Conservation (phyloP, 1,139 yeast species). For the Geotrichum klebahnii region DNA sequence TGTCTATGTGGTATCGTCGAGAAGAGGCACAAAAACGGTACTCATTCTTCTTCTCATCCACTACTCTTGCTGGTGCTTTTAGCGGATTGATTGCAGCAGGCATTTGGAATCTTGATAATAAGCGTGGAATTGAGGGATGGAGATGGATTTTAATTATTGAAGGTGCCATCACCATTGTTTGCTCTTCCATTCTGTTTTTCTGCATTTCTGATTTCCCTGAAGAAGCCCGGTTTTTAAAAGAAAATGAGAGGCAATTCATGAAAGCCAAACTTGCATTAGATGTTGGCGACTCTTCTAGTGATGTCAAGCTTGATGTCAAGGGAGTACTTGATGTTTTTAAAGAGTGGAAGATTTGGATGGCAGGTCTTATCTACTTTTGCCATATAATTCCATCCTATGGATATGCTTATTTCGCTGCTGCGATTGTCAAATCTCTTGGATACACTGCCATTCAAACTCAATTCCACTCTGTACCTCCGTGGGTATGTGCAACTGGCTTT, state of each 20-base stretch:
- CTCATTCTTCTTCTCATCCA: conserved; percentile 63
- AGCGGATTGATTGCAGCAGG: conserved; percentile 73
- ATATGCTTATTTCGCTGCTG: conserved; percentile 66
- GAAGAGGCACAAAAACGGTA: conserved; percentile 65
- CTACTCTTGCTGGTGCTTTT: conserved; percentile 75
- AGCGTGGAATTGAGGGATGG: conserved; percentile 56
- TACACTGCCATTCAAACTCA: conserved; percentile 61
- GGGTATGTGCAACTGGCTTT: conserved; percentile 60
- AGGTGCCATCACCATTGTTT: conserved; percentile 63
- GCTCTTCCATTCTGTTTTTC: conserved; percentile 60
- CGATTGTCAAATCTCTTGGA: conserved; percentile 56
- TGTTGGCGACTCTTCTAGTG: conserved; percentile 42
- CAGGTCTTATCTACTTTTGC: conserved; percentile 60
- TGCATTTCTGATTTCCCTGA: conserved; percentile 71
- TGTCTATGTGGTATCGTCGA: conserved; percentile 52
- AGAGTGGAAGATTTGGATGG: conserved; percentile 49
- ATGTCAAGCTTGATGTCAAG: conserved; percentile 33
- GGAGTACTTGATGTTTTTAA: conserved; percentile 38
- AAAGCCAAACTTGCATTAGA: conserved; percentile 46
- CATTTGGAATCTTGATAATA: conserved; percentile 50
- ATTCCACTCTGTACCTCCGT: conserved; percentile 66
- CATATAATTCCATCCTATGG: conserved; percentile 65
- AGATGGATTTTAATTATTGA: conserved; percentile 71
- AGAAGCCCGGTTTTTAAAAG: conserved; percentile 49
- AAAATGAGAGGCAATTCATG: conserved; percentile 42